Evolutionary conservation across 352 stramenopile species (phyloP).

Genomic region (Globisporangium acanthophoron): DNA sequence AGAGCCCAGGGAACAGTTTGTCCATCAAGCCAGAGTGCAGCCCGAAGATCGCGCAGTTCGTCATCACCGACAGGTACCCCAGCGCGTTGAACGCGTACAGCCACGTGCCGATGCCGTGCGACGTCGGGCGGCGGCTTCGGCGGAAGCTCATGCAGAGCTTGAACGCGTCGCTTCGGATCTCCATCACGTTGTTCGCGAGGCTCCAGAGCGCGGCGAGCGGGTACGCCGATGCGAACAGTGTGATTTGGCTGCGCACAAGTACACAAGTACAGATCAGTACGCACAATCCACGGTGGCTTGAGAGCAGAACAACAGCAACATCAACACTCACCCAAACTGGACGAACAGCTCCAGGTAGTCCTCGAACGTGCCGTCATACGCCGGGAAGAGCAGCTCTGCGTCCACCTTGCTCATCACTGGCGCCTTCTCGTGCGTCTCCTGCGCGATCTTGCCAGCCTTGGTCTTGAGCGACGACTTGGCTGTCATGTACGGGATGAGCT

Average conservation of each 20-base stretch:
- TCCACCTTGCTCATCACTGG: conserved; percentile 66
- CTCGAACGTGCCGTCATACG: conserved; percentile 86
- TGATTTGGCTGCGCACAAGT: conserved; percentile 80
- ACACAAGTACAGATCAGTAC: conserved; percentile 8
- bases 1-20: conserved; percentile 59
- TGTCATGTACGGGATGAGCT: conserved; percentile 76
- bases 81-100: conserved; percentile 87
- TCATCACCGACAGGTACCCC: conserved; percentile 90
- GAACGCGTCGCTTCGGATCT: conserved; percentile 94
- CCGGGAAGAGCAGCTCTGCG: conserved; percentile 72
- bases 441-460: conserved; percentile 72
- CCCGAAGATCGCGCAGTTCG: conserved; percentile 93
- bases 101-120: conserved; percentile 91
- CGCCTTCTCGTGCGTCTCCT: conserved; percentile 45
- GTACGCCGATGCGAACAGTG: conserved; percentile 92
- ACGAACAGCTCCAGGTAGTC: conserved; percentile 95
- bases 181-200: conserved; percentile 93
- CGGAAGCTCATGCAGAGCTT: conserved; percentile 89
- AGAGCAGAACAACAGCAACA: background rate
- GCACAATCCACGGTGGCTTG: background rate
- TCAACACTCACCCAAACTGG: conserved; percentile 75
- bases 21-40: conserved; percentile 86
- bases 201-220: conserved; percentile 91
- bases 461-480: conserved; percentile 74
- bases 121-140: conserved; percentile 55